phyloP scores from a whole-genome alignment of 2,329 filamentous ascomycete genomes.

The Aspergillus oerlinghausenensis region DNA sequence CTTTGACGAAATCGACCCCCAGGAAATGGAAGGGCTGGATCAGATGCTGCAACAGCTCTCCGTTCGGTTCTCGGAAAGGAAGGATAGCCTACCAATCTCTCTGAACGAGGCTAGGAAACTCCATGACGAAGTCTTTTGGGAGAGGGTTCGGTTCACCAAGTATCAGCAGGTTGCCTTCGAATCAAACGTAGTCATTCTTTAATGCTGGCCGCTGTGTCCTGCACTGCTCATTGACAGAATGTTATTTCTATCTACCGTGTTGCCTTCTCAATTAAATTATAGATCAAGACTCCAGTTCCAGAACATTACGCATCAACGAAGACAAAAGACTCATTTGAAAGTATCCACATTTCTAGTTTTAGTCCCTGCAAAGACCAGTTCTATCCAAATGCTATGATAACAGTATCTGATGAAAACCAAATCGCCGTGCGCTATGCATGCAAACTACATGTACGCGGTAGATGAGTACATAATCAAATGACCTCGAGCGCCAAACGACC shows the following conservation, averaged over 20 bases:
- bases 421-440: conserved; percentile 23
- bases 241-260: neutral
- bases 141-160: conserved; percentile 20
- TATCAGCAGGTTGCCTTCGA: conserved; percentile 29
- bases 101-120: conserved; percentile 37
- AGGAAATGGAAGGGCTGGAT: conserved; percentile 13
- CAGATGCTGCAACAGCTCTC: conserved; percentile 15
- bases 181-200: conserved; percentile 22
- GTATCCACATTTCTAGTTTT: neutral
- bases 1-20: conserved; percentile 23
- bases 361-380: neutral
- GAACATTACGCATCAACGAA: neutral
- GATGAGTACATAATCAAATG: neutral
- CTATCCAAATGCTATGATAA: neutral
- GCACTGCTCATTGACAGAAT: neutral
- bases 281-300: neutral
- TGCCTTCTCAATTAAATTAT: neutral
- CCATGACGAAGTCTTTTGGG: conserved; percentile 22
- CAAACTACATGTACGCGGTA: conserved; percentile 12
- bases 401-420: conserved; percentile 1
- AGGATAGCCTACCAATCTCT: conserved; percentile 27
- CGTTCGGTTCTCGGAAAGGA: conserved; percentile 17
- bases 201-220: neutral
- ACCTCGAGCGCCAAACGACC: conserved; percentile 3
- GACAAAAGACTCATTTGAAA: neutral